Conservation (phyloP, 1,284 basidiomycete species). For the Trichosporon asahii region DNA sequence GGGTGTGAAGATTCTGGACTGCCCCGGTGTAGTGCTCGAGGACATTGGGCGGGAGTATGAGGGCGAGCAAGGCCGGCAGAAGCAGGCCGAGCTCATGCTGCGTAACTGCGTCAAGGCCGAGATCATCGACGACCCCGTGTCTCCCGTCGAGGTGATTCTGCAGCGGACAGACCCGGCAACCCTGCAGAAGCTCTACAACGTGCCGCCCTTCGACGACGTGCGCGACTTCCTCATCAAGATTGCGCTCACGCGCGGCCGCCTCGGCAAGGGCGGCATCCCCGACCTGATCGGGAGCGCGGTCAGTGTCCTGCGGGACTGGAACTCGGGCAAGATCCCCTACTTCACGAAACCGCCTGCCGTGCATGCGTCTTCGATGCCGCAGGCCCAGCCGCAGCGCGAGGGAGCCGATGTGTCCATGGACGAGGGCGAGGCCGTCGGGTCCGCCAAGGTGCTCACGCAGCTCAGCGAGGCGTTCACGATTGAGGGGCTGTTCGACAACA, state of each 20-base stretch:
- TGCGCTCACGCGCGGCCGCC: constrained; percentile 76
- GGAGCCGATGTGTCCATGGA: constrained; percentile 41
- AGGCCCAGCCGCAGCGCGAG: constrained; percentile 17
- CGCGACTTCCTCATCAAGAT: constrained; percentile 89
- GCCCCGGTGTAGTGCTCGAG: constrained; percentile 82
- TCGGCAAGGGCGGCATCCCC: constrained; percentile 88
- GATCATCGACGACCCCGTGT: constrained; percentile 83
- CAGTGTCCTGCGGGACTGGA: constrained; percentile 90
- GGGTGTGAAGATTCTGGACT: constrained; percentile 87
- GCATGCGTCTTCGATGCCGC: constrained; percentile 63
- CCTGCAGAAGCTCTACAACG: constrained; percentile 76
- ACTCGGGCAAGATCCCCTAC: constrained; percentile 91
- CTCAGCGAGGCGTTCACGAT: constrained; percentile 50
- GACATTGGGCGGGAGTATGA: constrained; percentile 59
- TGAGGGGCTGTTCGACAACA: constrained; percentile 47
- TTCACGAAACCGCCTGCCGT: constrained; percentile 72
- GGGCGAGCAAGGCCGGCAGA: constrained; percentile 55
- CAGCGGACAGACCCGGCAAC: constrained; percentile 64
- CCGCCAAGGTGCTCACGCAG: constrained; percentile 46
- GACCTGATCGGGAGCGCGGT: constrained; percentile 80
- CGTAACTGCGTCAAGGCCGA: constrained; percentile 91
- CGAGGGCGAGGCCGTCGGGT: constrained; percentile 37
- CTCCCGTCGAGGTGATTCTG: constrained; percentile 82
- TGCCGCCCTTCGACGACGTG: constrained; percentile 67
- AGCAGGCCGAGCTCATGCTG: constrained; percentile 70